These are phyloP conservation scores for Alternaria ethzedia DNA, from an alignment of 2,329 filamentous ascomycete species.

Conservation along the genomic window DNA sequence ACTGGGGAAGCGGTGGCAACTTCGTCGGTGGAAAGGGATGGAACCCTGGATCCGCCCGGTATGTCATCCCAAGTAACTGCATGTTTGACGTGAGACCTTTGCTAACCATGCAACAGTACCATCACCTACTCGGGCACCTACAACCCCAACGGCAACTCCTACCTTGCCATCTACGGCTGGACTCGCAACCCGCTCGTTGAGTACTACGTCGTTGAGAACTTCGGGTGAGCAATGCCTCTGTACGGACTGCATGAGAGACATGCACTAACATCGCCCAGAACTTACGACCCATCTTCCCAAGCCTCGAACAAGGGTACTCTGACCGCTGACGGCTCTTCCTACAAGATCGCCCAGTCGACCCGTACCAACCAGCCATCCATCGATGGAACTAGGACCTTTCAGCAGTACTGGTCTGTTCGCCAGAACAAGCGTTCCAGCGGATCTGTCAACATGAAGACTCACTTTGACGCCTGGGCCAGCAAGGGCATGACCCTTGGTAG, in stretches of 20 bases:
- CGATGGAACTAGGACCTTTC: slow-evolving; percentile 58
- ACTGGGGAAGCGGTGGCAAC: slow-evolving; percentile 60
- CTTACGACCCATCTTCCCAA: slow-evolving; percentile 58
- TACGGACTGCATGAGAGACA: not conserved
- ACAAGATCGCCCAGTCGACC: slow-evolving; percentile 39
- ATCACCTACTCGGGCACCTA: slow-evolving; percentile 46
- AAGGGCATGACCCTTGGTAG: slow-evolving; percentile 39
- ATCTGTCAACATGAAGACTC: slow-evolving; percentile 41
- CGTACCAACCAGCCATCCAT: slow-evolving; percentile 56
- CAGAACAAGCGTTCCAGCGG: slow-evolving; percentile 39
- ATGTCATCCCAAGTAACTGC: slow-evolving; percentile 25
- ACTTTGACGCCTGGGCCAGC: slow-evolving; percentile 45
- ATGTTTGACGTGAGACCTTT: not conserved
- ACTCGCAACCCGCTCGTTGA: slow-evolving; percentile 61
- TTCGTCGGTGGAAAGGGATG: slow-evolving; percentile 66
- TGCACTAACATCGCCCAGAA: slow-evolving; percentile 16
- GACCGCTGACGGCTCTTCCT: slow-evolving; percentile 38
- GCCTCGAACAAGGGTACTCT: slow-evolving; percentile 43
- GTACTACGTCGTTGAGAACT: slow-evolving; percentile 61
- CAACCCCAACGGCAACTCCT: slow-evolving; percentile 48
- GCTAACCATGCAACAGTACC: slow-evolving; percentile 19
- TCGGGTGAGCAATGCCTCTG: slow-evolving; percentile 32
- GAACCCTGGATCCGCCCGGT: slow-evolving; percentile 61
- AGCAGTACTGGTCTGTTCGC: slow-evolving; percentile 58
- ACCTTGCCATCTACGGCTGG: slow-evolving; percentile 66